A percentile compares a stretch with the other conserved stretches of the same genome.
These are phyloP conservation scores for Lactifluus subvellereus DNA, from an alignment of 768 basidiomycete species.

Conservation along the genomic window DNA sequence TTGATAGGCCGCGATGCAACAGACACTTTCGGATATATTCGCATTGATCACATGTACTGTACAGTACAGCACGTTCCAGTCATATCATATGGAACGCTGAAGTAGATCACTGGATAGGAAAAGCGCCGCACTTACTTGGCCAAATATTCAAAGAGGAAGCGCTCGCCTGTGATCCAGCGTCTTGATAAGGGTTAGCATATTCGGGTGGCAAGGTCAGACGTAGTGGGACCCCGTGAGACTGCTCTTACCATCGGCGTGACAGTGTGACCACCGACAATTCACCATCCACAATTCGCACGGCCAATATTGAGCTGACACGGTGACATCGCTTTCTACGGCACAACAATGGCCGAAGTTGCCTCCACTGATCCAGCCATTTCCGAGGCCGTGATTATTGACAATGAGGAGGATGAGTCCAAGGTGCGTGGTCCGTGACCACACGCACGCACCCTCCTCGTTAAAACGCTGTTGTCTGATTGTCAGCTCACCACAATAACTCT, in stretches of 20 bases:
- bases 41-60: no score
- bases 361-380: conserved; percentile 25
- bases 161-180: neutral
- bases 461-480: neutral
- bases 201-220: neutral
- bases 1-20: no score
- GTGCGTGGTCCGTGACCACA: conserved; percentile 24
- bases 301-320: neutral
- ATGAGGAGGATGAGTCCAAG: conserved; percentile 34
- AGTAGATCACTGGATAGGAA: neutral
- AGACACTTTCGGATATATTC: no score
- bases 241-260: neutral
- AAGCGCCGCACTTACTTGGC: no score
- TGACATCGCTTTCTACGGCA: conserved; percentile 13
- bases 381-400: conserved; percentile 30
- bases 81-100: neutral
- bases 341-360: conserved; percentile 31
- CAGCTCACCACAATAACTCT: conserved; percentile 1
- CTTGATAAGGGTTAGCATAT: neutral
- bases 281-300: neutral
- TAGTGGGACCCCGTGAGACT: conserved; percentile 4
- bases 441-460: neutral
- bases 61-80: no score
- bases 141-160: neutral
- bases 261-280: conserved; percentile 3